Base-by-base conservation (phyloP, 2,329 filamentous ascomycete species). In the Teratosphaeria viscida region DNA sequence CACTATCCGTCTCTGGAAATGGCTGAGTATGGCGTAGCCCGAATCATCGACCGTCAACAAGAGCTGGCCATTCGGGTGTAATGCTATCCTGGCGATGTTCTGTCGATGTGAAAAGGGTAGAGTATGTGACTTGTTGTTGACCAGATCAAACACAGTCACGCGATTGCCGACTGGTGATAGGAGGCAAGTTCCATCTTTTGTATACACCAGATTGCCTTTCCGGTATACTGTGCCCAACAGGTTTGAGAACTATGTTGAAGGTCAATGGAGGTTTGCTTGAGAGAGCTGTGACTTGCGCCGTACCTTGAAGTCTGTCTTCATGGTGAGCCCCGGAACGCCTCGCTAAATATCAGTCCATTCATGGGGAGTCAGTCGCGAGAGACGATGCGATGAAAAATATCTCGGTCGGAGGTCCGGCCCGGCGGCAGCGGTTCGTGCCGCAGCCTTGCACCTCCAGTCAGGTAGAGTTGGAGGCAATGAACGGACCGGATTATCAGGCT, bases 231-330 rank as follows among this genome's bases (percentile, higher is more conserved):
- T 99, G 73, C 94, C 95, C 71, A 99, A 84, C 74, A 99, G 84
- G 77, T 97, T 99, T 74, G 92, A 96, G 78, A 99, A 99, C 92
- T 96, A 70, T 29, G 52, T 39, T 57, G 26, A 35, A 23, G 29
- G 59, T 60, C 43, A 60, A 53, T 53, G 7, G 19, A 14, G 29
- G 26, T 35, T 19, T 3, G 47, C n/a, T 43, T 32, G 49, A 56
- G 34, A 37, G 37, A 57, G 34, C 8, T 35, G 54, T 23, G n/a
- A 14, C 16, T 55, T 19, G 29, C 43, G 49, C 58, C 61, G 60
- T 77, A 95, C 92, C 85, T 94, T 95, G 76, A 97, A 99, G 78
- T 97, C 92, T 4, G 58, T 97, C 88, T 97, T 99, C 94, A 99
- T 99, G 62, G 64, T 81, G 60, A 12, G 32, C 26, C 54, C 47